Percentiles rank a stretch among this genome's conserved stretches.
Evolutionary conservation across 257 asterid genomes (phyloP).

Genomic region (Solanum paucissectum): DNA sequence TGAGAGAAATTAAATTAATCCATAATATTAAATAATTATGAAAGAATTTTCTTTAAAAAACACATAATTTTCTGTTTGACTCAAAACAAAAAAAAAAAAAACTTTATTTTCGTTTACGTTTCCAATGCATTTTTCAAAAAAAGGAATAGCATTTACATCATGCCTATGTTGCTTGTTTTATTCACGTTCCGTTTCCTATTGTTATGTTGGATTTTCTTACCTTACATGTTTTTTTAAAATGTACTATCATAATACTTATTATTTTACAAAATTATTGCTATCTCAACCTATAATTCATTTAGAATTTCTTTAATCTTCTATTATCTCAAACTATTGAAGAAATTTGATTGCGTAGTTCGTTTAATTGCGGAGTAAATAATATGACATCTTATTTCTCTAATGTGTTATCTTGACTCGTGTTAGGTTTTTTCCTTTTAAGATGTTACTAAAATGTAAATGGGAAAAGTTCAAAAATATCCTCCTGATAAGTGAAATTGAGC

Average conservation of each 20-base stretch:
- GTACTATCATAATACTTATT: background rate
- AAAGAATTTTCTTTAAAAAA: too few relatives aligned
- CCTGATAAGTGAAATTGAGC: background rate
- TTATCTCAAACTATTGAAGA: too few relatives aligned
- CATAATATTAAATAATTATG: too few relatives aligned
- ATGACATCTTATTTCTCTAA: too few relatives aligned
- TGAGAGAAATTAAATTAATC: too few relatives aligned
- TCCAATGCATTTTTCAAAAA: too few relatives aligned
- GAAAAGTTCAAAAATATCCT: background rate
- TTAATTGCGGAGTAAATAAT: too few relatives aligned
- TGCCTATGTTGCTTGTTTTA: background rate
- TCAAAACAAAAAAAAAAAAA: too few relatives aligned
- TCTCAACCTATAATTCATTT: too few relatives aligned
- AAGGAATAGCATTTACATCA: too few relatives aligned
- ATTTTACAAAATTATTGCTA: background rate
- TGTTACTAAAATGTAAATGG: background rate
- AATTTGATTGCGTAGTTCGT: background rate
- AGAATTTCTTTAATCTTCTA: too few relatives aligned
- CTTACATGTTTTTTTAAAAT: background rate
- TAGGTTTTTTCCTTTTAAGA: background rate
- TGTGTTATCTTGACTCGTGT: too few relatives aligned
- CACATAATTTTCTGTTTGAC: background rate
- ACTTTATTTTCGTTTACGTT: background rate
- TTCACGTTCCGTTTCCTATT: background rate
- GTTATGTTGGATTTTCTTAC: background rate